Base-by-base conservation (phyloP, 1,139 yeast genomes). In the Zygoascus meyerae region DNA sequence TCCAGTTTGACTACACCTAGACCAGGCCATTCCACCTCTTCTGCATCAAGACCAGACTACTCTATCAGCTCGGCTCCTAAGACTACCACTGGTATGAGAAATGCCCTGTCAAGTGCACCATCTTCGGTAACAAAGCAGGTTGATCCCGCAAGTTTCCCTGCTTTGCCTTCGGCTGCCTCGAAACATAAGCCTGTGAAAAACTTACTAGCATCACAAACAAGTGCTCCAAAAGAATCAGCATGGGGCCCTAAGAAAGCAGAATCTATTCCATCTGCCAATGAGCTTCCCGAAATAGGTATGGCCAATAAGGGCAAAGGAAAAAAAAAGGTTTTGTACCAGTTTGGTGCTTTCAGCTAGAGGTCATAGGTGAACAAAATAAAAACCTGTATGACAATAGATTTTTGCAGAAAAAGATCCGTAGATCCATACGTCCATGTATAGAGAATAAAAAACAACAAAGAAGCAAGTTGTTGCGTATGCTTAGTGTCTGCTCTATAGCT, bases 251-350 rank as follows among this genome's bases (percentile, higher is more conserved):
- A 35, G n/a, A 11, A n/a, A 18, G 28, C 16, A 2, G 31, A 26
- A 4, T 10, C 29, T n/a, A 15, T 17, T 8, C 37, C 37, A n/a
- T 12, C 32, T 17, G 32, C 42, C 5, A 12, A 40, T 2, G 38
- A 42, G 9, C 16, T 29, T n/a, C 40, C 44, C 10, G 42, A 43
- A 6, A 30, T 42, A 10, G 41, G 41, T 1, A 15, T 34, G 9
- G 42, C 42, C 12, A 40, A 48, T 29, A 50, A 52, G 47, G 52
- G 52, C 50, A 54, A 58, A 46, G 59, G 60, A 40, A 48, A 52
- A 37, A 56, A 60, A 53, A 51, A 52, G 44, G 54, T 57, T 9
- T 42, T 58, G 14, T 55, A 51, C 42, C 53, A 52, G 14, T 46
- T 55, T 31, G 58, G 61, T n/a, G 41, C 51, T 26, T 44, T 46